phyloP scores from a whole-genome alignment of 2,329 filamentous ascomycete species.

The Stachybotrys chlorohalonatus region DNA sequence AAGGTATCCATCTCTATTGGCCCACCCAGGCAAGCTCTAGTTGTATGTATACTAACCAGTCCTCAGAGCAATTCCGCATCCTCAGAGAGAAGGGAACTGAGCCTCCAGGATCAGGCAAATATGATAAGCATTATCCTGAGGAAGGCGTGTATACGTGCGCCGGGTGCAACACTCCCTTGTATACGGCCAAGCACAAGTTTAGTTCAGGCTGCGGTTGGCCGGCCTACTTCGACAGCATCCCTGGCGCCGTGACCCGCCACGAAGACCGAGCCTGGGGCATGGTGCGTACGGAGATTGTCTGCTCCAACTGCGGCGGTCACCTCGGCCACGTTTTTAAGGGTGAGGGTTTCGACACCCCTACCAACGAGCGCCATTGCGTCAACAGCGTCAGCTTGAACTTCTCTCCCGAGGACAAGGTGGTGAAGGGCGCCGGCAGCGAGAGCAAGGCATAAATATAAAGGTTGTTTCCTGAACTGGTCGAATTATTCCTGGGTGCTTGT shows the following conservation, averaged over 20 bases:
- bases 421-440: constrained; percentile 10
- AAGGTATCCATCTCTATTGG: constrained; percentile 19
- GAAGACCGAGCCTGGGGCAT: constrained; percentile 73
- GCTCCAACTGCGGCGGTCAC: constrained; percentile 88
- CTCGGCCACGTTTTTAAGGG: constrained; percentile 93
- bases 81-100: constrained; percentile 92
- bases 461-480: neutral
- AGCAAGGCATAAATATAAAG: neutral
- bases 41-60: constrained; percentile 4
- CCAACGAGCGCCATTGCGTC: constrained; percentile 94
- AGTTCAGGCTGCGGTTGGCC: constrained; percentile 96
- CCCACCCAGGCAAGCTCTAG: neutral
- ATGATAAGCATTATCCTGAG: constrained; percentile 74
- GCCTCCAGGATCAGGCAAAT: constrained; percentile 67
- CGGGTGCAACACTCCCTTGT: constrained; percentile 78
- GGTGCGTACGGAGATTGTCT: constrained; percentile 85
- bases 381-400: constrained; percentile 91
- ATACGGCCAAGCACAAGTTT: constrained; percentile 93
- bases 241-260: constrained; percentile 78
- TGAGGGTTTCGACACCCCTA: constrained; percentile 74
- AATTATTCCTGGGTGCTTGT: no score
- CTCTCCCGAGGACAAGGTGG: constrained; percentile 49
- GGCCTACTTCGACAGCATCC: constrained; percentile 92
- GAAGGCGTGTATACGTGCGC: constrained; percentile 80
- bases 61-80: constrained; percentile 84